phyloP scores from a whole-genome alignment of 352 stramenopile genomes.

The Pythium volutum region DNA sequence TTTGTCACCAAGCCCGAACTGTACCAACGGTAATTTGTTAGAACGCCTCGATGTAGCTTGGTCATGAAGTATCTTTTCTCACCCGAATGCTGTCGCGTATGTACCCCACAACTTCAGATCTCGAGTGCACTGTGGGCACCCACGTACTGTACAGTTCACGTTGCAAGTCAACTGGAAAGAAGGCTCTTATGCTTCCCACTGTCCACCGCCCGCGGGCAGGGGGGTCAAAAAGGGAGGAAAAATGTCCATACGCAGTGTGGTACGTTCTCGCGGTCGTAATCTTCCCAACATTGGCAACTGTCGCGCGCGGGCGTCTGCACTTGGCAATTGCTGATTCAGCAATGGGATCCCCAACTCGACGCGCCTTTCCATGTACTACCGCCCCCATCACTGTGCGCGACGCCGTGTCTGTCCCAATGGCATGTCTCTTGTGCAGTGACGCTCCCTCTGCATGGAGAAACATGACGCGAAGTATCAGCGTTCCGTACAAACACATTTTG shows the following conservation, averaged over 20 bases:
- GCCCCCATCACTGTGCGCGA: slow-evolving; percentile 11
- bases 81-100: too few species aligned
- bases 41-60: too few species aligned
- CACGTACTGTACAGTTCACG: neutral
- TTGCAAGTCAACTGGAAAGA: too few species aligned
- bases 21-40: too few species aligned
- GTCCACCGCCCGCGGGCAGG: neutral
- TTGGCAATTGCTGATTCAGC: too few species aligned
- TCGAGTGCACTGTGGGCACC: too few species aligned
- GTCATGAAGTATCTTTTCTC: too few species aligned
- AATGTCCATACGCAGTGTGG: slow-evolving; percentile 25
- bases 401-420: slow-evolving; percentile 16
- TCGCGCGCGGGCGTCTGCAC: neutral
- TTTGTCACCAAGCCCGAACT: too few species aligned
- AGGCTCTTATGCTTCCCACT: neutral
- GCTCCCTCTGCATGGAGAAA: slow-evolving; percentile 5
- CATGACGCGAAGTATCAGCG: neutral
- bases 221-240: slow-evolving; percentile 8
- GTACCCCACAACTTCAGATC: too few species aligned
- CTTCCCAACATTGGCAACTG: neutral
- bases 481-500: too few species aligned
- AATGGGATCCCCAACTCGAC: neutral
- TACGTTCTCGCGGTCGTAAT: slow-evolving; percentile 2
- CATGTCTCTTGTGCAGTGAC: slow-evolving; percentile 16
- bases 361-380: slow-evolving; percentile 5